Evolutionary conservation across 306 rosid genomes (phyloP).

Genomic region (Dalbergia oliveri): DNA sequence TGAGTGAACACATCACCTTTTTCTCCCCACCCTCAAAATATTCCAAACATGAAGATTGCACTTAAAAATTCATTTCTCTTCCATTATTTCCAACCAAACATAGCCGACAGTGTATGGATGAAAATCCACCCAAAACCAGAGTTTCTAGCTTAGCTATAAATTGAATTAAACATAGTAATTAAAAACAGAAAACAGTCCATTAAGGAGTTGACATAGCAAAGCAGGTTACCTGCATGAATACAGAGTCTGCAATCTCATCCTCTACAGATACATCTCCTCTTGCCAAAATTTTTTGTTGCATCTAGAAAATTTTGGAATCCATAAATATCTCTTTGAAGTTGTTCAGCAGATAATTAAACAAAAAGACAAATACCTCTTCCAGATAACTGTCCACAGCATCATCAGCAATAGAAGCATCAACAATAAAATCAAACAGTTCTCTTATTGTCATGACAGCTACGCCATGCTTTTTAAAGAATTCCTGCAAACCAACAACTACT

Average conservation of each 20-base stretch:
- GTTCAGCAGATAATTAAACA: neutral
- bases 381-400: slow-evolving; percentile 79
- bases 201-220: slow-evolving; percentile 31
- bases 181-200: neutral
- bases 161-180: neutral
- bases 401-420: slow-evolving; percentile 82
- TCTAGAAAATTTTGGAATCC: slow-evolving; percentile 48
- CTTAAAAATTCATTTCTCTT: neutral
- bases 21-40: neutral
- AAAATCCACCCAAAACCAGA: neutral
- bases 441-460: slow-evolving; percentile 91
- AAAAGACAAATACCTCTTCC: slow-evolving; percentile 66
- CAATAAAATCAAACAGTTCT: slow-evolving; percentile 90
- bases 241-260: slow-evolving; percentile 86
- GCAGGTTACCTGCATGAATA: slow-evolving; percentile 72
- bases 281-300: slow-evolving; percentile 65
- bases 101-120: neutral
- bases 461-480: slow-evolving; percentile 83
- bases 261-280: slow-evolving; percentile 77
- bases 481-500: slow-evolving; percentile 59
- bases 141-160: neutral
- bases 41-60: neutral
- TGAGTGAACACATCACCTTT: neutral
- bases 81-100: slow-evolving; percentile 2
- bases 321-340: slow-evolving; percentile 32